A percentile compares a stretch with the other conserved stretches of the same genome.
These are phyloP conservation scores for Pythium sp. DNA, from an alignment of 352 stramenopile species.

Conservation along the genomic window DNA sequence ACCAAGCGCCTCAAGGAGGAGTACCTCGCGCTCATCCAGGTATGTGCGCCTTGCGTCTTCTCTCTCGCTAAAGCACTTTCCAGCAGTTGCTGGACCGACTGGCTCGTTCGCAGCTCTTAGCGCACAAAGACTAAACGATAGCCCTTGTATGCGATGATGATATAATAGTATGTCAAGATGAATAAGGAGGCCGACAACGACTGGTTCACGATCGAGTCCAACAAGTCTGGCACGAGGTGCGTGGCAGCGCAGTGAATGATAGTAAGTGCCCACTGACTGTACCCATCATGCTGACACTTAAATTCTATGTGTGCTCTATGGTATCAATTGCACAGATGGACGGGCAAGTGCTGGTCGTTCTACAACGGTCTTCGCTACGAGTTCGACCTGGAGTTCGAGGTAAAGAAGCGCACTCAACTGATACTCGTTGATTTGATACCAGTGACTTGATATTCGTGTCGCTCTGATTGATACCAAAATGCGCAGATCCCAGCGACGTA, in stretches of 20 bases:
- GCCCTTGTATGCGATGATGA: background rate
- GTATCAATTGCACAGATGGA: constrained; percentile 41
- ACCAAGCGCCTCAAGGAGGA: constrained; percentile 86
- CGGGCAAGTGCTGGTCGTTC: constrained; percentile 88
- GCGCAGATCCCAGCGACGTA: constrained; percentile 74
- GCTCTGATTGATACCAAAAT: background rate
- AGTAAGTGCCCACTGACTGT: background rate
- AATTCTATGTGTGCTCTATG: background rate
- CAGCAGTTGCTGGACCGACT: background rate
- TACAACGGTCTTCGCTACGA: constrained; percentile 85
- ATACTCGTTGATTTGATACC: background rate
- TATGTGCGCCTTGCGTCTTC: constrained; percentile 6
- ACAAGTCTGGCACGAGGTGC: constrained; percentile 73
- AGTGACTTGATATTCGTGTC: background rate
- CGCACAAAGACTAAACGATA: background rate
- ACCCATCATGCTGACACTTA: background rate
- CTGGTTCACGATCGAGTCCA: constrained; percentile 88
- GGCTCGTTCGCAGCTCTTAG: background rate
- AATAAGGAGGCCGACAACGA: constrained; percentile 90
- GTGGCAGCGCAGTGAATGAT: background rate
- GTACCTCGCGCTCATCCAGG: constrained; percentile 82
- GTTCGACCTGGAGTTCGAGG: constrained; percentile 85
- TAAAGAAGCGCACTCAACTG: constrained; percentile 5
- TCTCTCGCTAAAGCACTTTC: background rate
- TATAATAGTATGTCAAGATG: constrained; percentile 75